A percentile compares a stretch with the other conserved stretches of the same genome.
Evolutionary conservation across 345 rosid genomes (phyloP).

Genomic region (Arabis alpina): DNA sequence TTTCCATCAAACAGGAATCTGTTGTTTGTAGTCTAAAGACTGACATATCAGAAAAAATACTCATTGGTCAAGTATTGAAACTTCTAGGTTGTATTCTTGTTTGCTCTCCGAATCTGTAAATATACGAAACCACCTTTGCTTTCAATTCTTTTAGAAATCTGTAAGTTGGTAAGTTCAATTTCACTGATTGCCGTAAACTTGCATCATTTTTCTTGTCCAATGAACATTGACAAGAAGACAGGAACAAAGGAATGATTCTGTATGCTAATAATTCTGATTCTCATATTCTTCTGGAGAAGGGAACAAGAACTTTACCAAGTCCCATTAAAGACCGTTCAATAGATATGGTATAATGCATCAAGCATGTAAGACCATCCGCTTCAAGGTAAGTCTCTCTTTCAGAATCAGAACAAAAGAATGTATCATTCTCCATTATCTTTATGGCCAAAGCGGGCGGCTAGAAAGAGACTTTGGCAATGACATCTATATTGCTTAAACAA

Average conservation of each 20-base stretch:
- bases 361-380: constrained; percentile 26
- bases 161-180: constrained; percentile 6
- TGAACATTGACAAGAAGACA: constrained; percentile 19
- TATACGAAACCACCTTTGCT: constrained; percentile 39
- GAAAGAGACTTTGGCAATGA: constrained; percentile 27
- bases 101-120: constrained; percentile 47
- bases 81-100: constrained; percentile 30
- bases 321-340: constrained; percentile 25
- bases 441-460: constrained; percentile 33
- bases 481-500: constrained; percentile 23
- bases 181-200: not conserved
- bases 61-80: constrained; percentile 38
- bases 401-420: constrained; percentile 39
- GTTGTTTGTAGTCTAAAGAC: constrained; percentile 46
- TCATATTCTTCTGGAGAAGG: constrained; percentile 15
- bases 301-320: constrained; percentile 21
- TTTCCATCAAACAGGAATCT: constrained; percentile 25
- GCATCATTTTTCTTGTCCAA: constrained; percentile 1
- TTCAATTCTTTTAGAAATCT: constrained; percentile 1
- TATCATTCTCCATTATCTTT: constrained; percentile 30
- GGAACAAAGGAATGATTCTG: constrained; percentile 14
- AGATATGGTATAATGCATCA: constrained; percentile 25
- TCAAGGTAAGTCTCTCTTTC: constrained; percentile 30
- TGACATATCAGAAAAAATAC: constrained; percentile 50
- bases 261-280: constrained; percentile 15